Base-by-base conservation (phyloP, 768 basidiomycete genomes). In the Mycena rosella region DNA sequence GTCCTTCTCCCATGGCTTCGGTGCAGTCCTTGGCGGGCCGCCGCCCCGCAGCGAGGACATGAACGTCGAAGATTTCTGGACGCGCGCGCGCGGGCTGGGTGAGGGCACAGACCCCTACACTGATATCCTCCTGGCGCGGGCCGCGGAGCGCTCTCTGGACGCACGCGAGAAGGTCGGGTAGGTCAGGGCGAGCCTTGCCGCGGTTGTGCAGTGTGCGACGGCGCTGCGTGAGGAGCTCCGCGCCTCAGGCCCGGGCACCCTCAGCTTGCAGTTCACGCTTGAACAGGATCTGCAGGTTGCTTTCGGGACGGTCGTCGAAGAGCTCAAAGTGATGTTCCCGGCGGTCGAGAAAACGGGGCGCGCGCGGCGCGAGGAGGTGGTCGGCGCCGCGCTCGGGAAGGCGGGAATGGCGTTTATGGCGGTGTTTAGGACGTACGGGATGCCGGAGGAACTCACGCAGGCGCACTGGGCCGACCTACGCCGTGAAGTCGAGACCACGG, bases 271-370 rank as follows among this genome's bases (percentile, higher is more conserved):
- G 15, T 15, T 61, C 22, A 36, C n/a, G n/a, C n/a, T n/a, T 18
- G 38, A 69, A 70, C 9, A 58, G 15, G 72, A 74, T n/a, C 32
- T 81, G 5, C 70, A 72, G 15, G 42, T 57, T 13, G 66, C 73
- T 14, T 55, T 79, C 29, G 67, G 65, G 18, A 52, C 55, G 5
- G 60, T 82, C 22, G 60, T 77, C 36, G 72, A 70, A 3, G 77
- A 79, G 52, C 59, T 79, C 9, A 38, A 71, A 49, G 45, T 44
- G 3, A 52, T 40, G 49, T 79, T 84, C 56, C 72, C 77, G 3
- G 64, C 77, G 2, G 76, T 80, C 5, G 72, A 79, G 32, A 42
- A 77, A 29, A 77, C 78, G 10, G 62, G 72, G 17, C 78, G 80
- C 57, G 74, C 71, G 36, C 60, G 75, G 29, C 73, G 79, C 3